A percentile compares a stretch with the other conserved stretches of the same genome.
Evolutionary conservation across 192 early-diverging fungal genomes (phyloP).

Genomic region (Entomortierella lignicola): DNA sequence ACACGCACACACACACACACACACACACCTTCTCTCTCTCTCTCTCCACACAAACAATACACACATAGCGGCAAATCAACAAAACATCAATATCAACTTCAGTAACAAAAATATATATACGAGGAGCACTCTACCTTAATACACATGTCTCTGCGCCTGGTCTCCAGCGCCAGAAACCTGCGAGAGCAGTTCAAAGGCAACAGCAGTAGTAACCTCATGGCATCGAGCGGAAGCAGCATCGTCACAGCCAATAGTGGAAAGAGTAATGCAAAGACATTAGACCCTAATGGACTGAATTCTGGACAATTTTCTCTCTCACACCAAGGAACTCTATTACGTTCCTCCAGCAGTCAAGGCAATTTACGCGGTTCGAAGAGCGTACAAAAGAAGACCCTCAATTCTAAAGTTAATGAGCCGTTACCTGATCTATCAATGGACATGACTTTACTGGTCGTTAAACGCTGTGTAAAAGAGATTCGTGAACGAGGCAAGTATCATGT

Average conservation of each 20-base stretch:
- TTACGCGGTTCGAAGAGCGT: slow-evolving; percentile 24
- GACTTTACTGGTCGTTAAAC: slow-evolving; percentile 45
- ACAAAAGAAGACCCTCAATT: slow-evolving; percentile 29
- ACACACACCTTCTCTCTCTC: not conserved
- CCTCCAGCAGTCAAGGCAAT: slow-evolving; percentile 29
- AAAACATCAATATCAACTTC: no score
- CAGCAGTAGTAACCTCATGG: slow-evolving; percentile 11
- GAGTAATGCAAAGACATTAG: slow-evolving; percentile 14
- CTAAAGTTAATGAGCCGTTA: slow-evolving; percentile 10
- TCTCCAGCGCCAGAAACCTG: slow-evolving; percentile 44
- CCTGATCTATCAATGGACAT: slow-evolving; percentile 46
- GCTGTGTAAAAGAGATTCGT: slow-evolving; percentile 51
- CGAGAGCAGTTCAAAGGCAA: slow-evolving; percentile 51
- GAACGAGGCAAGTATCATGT: slow-evolving; percentile 26
- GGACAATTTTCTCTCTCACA: slow-evolving; percentile 9
- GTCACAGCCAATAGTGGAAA: slow-evolving; percentile 14
- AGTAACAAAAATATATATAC: no score
- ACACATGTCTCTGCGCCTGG: slow-evolving; percentile 43
- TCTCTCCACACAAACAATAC: not conserved
- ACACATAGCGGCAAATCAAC: not conserved
- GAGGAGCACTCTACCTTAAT: not conserved
- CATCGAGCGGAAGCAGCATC: slow-evolving; percentile 40
- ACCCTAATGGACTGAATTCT: slow-evolving; percentile 10
- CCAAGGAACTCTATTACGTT: slow-evolving; percentile 20
- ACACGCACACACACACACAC: slow-evolving; percentile 4